Evolutionary conservation across 2,329 filamentous ascomycete species (phyloP), one percentile per base, ranked within the genome.

Genomic region (Alternaria viburni): DNA sequence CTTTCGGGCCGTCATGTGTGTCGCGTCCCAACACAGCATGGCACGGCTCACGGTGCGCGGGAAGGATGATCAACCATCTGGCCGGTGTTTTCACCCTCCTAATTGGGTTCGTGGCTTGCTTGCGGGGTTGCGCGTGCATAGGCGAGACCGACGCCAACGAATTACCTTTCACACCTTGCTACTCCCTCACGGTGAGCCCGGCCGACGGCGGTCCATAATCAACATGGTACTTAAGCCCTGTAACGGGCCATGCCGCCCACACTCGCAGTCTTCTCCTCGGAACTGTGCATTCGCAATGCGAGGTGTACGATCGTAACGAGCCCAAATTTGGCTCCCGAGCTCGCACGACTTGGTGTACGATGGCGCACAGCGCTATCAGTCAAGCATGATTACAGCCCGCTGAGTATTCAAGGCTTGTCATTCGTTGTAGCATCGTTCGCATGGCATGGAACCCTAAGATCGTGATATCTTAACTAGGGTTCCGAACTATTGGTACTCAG

Each of bases 401-500:
- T 66, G 46, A 62, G 55, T 49, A 52, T 50, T 43, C 51, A 63
- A 57, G 58, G 49, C 54, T 59, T 61, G 64, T 55, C 66, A 63
- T 55, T n/a, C 41, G 59, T 63, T 49, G 59, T 61, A 59, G 56
- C 25, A 66, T 70, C 70, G 69, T 66, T 59, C 67, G 61, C 54
- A 69, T 67, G 66, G 67, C 62, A 63, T 61, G 54, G 59, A 65
- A 57, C 59, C 52, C 55, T 61, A 61, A 57, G 57, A 46, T 55
- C 41, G 50, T 41, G 46, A 61, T 21, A 59, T 64, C 61, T 56
- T 32, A 61, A 64, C 43, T 64, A 64, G 67, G 62, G 59, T 68
- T 59, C 76, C 74, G 67, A 58, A 70, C 66, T 73, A 73, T 71
- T 76, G 74, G 76, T 73, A 73, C 63, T 57, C 62, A 65, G 54